These are phyloP conservation scores for Ballota nigra DNA, from an alignment of 257 asterid species.

Conservation along the genomic window DNA sequence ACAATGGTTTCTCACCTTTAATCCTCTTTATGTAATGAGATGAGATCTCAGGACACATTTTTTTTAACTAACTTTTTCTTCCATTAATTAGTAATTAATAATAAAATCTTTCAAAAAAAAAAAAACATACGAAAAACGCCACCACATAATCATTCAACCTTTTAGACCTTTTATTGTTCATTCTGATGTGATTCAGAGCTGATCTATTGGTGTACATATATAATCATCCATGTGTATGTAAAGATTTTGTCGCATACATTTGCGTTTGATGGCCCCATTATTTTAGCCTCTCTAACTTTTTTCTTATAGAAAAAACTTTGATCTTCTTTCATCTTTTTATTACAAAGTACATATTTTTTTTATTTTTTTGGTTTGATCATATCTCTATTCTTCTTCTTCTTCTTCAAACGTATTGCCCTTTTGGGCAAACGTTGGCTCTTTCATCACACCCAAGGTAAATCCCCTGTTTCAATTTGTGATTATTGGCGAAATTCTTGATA, in stretches of 20 bases:
- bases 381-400: slow-evolving; percentile 13
- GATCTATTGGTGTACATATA: neutral
- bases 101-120: neutral
- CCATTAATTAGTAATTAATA: neutral
- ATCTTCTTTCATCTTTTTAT: slow-evolving; percentile 14
- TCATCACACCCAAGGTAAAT: slow-evolving; percentile 53
- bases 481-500: neutral
- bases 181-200: slow-evolving; percentile 24
- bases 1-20: neutral
- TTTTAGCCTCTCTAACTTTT: slow-evolving; percentile 24
- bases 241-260: slow-evolving; percentile 53
- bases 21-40: no score
- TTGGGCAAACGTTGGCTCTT: slow-evolving; percentile 36
- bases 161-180: neutral
- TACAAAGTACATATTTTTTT: slow-evolving; percentile 9
- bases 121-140: neutral
- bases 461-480: slow-evolving; percentile 7
- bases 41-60: neutral
- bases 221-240: slow-evolving; percentile 21
- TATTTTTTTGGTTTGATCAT: slow-evolving; percentile 32
- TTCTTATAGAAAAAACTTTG: slow-evolving; percentile 6
- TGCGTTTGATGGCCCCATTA: slow-evolving; percentile 47
- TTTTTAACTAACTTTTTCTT: neutral
- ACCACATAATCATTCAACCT: slow-evolving; percentile 6
- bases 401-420: slow-evolving; percentile 26